Evolutionary conservation across 208 protist genomes (phyloP).

Genomic region (Trypanosoma rangeli): DNA sequence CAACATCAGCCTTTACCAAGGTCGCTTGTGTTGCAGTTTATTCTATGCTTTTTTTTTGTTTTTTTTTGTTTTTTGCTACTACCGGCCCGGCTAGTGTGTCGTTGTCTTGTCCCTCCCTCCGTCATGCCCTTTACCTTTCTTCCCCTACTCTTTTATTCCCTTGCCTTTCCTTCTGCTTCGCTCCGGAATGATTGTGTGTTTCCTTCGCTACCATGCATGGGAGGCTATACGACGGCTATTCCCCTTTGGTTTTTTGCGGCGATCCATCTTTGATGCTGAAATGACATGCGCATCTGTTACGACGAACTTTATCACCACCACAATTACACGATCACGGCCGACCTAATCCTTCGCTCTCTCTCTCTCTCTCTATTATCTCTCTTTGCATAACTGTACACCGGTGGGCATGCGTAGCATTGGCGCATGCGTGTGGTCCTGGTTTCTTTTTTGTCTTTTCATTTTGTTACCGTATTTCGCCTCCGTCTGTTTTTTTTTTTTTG

Average conservation of each 20-base stretch:
- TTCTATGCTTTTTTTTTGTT: too few relatives aligned
- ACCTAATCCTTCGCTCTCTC: not conserved
- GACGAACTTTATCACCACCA: not conserved
- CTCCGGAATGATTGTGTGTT: slow-evolving; percentile 22
- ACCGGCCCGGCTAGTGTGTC: too few relatives aligned
- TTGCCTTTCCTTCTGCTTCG: slow-evolving; percentile 17
- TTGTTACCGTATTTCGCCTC: not conserved
- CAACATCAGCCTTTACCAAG: too few relatives aligned
- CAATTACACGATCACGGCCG: slow-evolving; percentile 15
- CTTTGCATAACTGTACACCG: too few relatives aligned
- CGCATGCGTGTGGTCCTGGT: not conserved
- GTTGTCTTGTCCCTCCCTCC: too few relatives aligned
- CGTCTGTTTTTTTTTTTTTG: slow-evolving; percentile 5
- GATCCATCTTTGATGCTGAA: too few relatives aligned
- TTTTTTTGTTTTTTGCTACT: too few relatives aligned
- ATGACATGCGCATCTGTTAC: too few relatives aligned
- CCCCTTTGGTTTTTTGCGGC: not conserved
- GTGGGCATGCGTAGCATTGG: too few relatives aligned
- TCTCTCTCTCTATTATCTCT: not conserved
- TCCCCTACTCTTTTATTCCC: slow-evolving; percentile 11
- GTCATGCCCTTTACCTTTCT: not conserved
- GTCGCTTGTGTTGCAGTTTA: too few relatives aligned
- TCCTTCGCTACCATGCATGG: too few relatives aligned
- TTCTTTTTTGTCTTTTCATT: not conserved
- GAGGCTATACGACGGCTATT: too few relatives aligned